Evolutionary conservation across 139 green algal species (phyloP), one percentile per base, ranked within the genome.

Genomic region (Chlorella sp.): DNA sequence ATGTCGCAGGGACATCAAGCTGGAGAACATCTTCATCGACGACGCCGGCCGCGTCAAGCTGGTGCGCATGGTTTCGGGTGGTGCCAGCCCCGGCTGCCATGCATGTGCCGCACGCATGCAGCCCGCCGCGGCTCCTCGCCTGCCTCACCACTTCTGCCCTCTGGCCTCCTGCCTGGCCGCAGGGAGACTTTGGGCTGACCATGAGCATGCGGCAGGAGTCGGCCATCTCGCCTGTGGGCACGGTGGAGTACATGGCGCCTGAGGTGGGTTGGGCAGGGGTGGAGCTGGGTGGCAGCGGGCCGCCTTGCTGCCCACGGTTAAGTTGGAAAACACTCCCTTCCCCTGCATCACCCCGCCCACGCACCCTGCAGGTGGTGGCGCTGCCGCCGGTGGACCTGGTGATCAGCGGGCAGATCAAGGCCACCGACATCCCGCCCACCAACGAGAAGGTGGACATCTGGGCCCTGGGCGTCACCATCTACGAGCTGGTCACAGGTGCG

Each of bases 221-320:
- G 38, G 87, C 93, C 34, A 94, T 96, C 80, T 91, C 85, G 2
- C 93, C 92, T 7, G 92, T 96, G 17, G 93, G 93, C n/a, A 96
- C 93, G 28, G 89, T 96, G 22, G 93, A 96, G 74, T 96, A 96
- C 85, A 96, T 96, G 93, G 86, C 92, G 8, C 93, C 93, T 16
- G 93, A 96, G 89, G 91, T 93, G 80, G 51, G 51, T 60, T n/a
- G n/a, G n/a, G n/a, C n/a, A n/a, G 73, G 69, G 8, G 65, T 16
- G 32, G 65, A 30, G 65, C n/a, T 32, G 9, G 65, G 65, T 16
- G 65, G 32, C 16, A 24, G 30, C 65, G 41, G 64, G n/a, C n/a
- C n/a, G n/a, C n/a, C n/a, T n/a, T 13, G 24, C 30, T 72, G 64
- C 64, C 32, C 17, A 13, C 28, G 24, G 64, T 3, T 11, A 4